Evolutionary conservation across 768 basidiomycete genomes (phyloP).

Genomic region (Mycena amicta): DNA sequence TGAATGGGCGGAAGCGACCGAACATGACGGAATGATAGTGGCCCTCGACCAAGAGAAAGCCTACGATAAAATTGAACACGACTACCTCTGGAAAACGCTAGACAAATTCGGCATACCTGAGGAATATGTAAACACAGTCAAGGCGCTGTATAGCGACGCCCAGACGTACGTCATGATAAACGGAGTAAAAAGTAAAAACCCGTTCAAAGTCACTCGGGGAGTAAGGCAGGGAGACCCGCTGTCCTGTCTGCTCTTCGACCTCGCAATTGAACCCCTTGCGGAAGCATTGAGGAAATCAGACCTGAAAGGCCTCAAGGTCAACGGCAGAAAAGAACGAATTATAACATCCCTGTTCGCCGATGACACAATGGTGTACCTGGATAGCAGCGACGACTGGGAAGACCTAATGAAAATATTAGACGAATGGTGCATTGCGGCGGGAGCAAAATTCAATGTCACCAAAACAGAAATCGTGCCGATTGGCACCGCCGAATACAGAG

Average conservation of each 20-base stretch:
- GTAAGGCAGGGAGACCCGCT: slow-evolving; percentile 38
- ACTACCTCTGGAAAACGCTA: slow-evolving; percentile 8
- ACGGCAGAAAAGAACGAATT: slow-evolving; percentile 20
- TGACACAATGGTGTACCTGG: slow-evolving; percentile 41
- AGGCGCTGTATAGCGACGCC: slow-evolving; percentile 19
- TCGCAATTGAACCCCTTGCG: slow-evolving; percentile 44
- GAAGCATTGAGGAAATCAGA: slow-evolving; percentile 30
- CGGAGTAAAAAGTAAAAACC: slow-evolving; percentile 11
- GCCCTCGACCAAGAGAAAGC: slow-evolving; percentile 9
- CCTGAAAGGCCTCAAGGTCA: slow-evolving; percentile 29
- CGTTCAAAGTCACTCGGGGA: slow-evolving; percentile 18
- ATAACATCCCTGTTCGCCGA: slow-evolving; percentile 42
- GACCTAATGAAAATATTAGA: slow-evolving; percentile 31
- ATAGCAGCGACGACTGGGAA: slow-evolving; percentile 27
- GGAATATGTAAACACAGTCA: slow-evolving; percentile 14
- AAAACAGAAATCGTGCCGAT: slow-evolving; percentile 45
- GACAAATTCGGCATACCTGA: not conserved
- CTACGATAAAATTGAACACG: slow-evolving; percentile 23
- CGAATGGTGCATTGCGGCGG: slow-evolving; percentile 40
- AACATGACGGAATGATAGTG: slow-evolving; percentile 6
- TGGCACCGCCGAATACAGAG: slow-evolving; percentile 25
- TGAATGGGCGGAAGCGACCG: not conserved
- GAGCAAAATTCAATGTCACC: slow-evolving; percentile 41
- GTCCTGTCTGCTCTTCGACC: slow-evolving; percentile 40
- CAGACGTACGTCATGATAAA: slow-evolving; percentile 10